phyloP scores from a whole-genome alignment of 1,139 yeast genomes.

The Hyphopichia khmerensis region DNA sequence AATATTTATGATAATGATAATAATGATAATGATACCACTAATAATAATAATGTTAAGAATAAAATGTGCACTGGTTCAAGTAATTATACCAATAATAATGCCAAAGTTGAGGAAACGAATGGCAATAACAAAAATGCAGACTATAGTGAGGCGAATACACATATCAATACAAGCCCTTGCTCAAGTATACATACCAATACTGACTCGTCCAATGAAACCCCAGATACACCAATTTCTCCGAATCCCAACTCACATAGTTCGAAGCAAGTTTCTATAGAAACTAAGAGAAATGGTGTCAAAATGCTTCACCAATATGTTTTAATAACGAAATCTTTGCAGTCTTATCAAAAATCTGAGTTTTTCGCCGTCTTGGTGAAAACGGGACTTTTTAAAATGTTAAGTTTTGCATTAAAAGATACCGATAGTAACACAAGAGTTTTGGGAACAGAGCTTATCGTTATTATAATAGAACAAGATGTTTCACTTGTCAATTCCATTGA shows the following conservation, averaged over 20 bases:
- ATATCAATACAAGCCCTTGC: background rate
- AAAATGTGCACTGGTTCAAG: background rate
- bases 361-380: slow-evolving; percentile 61
- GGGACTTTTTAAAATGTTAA: slow-evolving; percentile 71
- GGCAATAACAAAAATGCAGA: background rate
- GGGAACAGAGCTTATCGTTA: slow-evolving; percentile 80
- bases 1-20: slow-evolving; percentile 40
- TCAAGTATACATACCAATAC: background rate
- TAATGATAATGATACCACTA: slow-evolving; percentile 5
- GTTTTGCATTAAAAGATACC: slow-evolving; percentile 63
- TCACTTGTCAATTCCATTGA: slow-evolving; percentile 52
- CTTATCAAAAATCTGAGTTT: slow-evolving; percentile 63
- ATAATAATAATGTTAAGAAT: background rate
- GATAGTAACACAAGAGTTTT: slow-evolving; percentile 57
- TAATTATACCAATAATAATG: slow-evolving; percentile 19
- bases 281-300: slow-evolving; percentile 68
- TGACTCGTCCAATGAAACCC: slow-evolving; percentile 2
- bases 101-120: slow-evolving; percentile 7
- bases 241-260: background rate
- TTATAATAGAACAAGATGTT: slow-evolving; percentile 84
- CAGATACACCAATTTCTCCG: background rate
- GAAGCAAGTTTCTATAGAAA: slow-evolving; percentile 12
- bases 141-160: background rate
- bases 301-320: slow-evolving; percentile 79
- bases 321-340: slow-evolving; percentile 69